phyloP scores from a whole-genome alignment of 352 stramenopile genomes.

The Pilasporangium apinafurcum region DNA sequence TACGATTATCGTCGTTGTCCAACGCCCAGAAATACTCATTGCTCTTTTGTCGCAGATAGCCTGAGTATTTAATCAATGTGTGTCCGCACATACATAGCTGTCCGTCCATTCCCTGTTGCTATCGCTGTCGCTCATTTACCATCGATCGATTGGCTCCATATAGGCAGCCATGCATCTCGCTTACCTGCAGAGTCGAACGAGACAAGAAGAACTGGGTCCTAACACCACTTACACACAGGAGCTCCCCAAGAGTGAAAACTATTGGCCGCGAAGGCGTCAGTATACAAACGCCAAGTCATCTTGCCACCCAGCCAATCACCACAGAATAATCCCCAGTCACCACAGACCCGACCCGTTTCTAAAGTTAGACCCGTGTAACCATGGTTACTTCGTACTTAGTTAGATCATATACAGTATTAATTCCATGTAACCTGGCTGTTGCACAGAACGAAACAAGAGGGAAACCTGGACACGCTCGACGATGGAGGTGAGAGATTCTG shows the following conservation, averaged over 20 bases:
- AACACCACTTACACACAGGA: conserved; percentile 4
- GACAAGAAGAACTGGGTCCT: conserved; percentile 74
- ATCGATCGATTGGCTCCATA: too few relatives aligned
- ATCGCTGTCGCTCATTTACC: too few relatives aligned
- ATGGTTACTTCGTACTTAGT: conserved; percentile 4
- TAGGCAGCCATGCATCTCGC: conserved; percentile 11
- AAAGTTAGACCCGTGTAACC: too few relatives aligned
- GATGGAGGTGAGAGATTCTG: conserved; percentile 13
- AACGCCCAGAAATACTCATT: too few relatives aligned
- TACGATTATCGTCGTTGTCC: too few relatives aligned
- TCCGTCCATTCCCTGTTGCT: background rate
- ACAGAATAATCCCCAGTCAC: too few relatives aligned
- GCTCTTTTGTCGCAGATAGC: too few relatives aligned
- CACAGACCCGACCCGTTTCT: too few relatives aligned
- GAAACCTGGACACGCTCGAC: too few relatives aligned
- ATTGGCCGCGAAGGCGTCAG: conserved; percentile 71
- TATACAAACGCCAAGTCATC: conserved; percentile 63
- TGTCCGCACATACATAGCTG: background rate
- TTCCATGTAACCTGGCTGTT: too few relatives aligned
- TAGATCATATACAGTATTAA: background rate
- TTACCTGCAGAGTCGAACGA: conserved; percentile 77
- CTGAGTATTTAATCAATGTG: too few relatives aligned
- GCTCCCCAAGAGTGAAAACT: conserved; percentile 41
- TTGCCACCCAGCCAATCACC: conserved; percentile 24
- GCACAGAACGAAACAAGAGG: too few relatives aligned